Percentiles rank a stretch among this genome's conserved stretches.
phyloP scores from a whole-genome alignment of 345 rosid species.

The Syzygium grande region DNA sequence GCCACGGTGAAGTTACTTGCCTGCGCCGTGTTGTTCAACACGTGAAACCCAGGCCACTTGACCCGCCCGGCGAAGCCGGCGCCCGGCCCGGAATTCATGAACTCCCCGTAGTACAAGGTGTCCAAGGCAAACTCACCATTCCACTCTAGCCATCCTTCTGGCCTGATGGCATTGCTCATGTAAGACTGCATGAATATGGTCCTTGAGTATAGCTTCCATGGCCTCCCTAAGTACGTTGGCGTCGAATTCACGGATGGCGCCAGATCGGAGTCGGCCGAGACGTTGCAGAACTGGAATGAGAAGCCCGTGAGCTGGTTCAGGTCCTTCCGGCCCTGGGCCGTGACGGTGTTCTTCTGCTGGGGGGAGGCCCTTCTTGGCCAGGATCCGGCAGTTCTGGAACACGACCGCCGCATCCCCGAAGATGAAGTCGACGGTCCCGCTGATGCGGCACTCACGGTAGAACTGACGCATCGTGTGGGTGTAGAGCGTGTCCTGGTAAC shows the following conservation, averaged over 20 bases:
- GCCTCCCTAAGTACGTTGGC: constrained; percentile 68
- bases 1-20: constrained; percentile 64
- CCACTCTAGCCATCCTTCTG: constrained; percentile 89
- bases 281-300: constrained; percentile 77
- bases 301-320: constrained; percentile 62
- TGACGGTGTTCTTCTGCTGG: constrained; percentile 65
- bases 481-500: constrained; percentile 85
- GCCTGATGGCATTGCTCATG: constrained; percentile 36
- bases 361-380: constrained; percentile 52
- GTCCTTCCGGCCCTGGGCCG: constrained; percentile 84
- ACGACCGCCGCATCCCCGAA: constrained; percentile 70
- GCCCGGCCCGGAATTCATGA: constrained; percentile 58
- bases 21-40: constrained; percentile 22
- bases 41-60: constrained; percentile 75
- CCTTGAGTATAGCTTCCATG: constrained; percentile 81
- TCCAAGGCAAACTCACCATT: constrained; percentile 40
- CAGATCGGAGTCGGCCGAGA: constrained; percentile 58
- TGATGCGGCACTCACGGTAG: constrained; percentile 69
- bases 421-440: constrained; percentile 82
- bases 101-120: constrained; percentile 68
- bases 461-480: constrained; percentile 89
- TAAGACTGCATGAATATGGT: constrained; percentile 68
- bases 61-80: constrained; percentile 37
- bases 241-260: constrained; percentile 31
- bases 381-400: constrained; percentile 72